Base-by-base conservation (phyloP, 2,329 filamentous ascomycete species). In the Monilinia aucupariae region DNA sequence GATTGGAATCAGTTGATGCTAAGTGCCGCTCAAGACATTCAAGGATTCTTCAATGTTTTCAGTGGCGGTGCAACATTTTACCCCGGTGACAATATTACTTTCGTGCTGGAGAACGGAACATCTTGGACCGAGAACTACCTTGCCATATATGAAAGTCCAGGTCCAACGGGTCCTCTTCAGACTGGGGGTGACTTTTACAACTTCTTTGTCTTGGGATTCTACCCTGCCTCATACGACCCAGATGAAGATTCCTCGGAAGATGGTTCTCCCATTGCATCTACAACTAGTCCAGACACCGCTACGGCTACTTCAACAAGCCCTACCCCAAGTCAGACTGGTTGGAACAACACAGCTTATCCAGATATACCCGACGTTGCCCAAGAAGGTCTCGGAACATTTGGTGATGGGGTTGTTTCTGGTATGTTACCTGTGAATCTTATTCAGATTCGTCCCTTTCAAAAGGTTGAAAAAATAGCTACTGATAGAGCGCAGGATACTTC, bases 81-180 rank as follows among this genome's bases (percentile, higher is more conserved):
- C 60, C 75, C 75, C 12, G 75, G 75, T 9, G 71, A 73, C 9
- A 66, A 64, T 3, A 74, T 76, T 3, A 74, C 72, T 0, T 67
- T 78, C 49, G 67, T 69, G 0, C 74, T 77, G 55, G 74, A 74
- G 48, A 78, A 78, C 59, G 74, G 75, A 10, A 77, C 75, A 0
- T 62, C 55, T 13, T 59, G 74, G n/a, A 67, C 71, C 13, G 59
- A 71, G 25, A 54, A 68, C 6, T 76, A 72, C 52, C n/a, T 72
- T n/a, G 75, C 74, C 69, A 52, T 67, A n/a, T 71, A 69, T 25
- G 62, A 68, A 52, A 59, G 59, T 25, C 55, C 67, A 64, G 53
- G 66, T 70, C 39, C 72, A 67, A 70, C 74, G 63, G 66, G 66
- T 64, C 67, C 68, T 20, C 53, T 71, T 27, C 63, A 68, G 61